Base-by-base conservation (phyloP, 768 basidiomycete genomes). In the Naganishia randhawae region DNA sequence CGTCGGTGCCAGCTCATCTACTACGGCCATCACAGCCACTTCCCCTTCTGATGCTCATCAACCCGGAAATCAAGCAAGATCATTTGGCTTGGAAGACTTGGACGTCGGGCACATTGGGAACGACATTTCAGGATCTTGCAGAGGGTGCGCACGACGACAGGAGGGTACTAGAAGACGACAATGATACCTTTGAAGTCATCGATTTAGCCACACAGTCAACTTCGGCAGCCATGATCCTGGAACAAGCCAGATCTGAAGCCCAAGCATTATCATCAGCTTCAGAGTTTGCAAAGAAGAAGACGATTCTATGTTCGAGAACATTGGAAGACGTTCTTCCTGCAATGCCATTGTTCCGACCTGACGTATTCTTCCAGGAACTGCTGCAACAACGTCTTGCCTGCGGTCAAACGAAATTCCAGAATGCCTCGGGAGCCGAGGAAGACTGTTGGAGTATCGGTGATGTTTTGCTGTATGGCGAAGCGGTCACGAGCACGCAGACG, bases 401-500 rank as follows among this genome's bases (percentile, higher is more conserved):
- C 50, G 35, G 72, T 13, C 54, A 33, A 29, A 73, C 76, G 13
- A 69, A 73, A 62, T 25, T 27, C 22, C 7, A 35, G 57, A 54
- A 70, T 39, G 68, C 69, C 17, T 71, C 72, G 0, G 65, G 68
- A 9, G 71, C 48, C 71, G 0, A 70, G 71, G 50, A 45, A 1
- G 67, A 69, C 10, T 10, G 35, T 37, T 73, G 73, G 68, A 84
- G 85, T 2, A 77, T 89, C 4, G 93, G 93, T 0, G 91, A 94
- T 69, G 84, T 86, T 41, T 76, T 97, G 32, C 72, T 94, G 10
- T 97, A 97, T 71, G 88, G 89, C 35, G 91, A 96, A 78, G 86
- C 87, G 0, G 89, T 99, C 13, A 92, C 92, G 1, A 93, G 91
- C 72, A 98, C 95, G 0, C 96, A 98, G 77, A 93, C 92, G 1